Conservation (phyloP, 352 stramenopile genomes). For the Globisporangium middletonii region DNA sequence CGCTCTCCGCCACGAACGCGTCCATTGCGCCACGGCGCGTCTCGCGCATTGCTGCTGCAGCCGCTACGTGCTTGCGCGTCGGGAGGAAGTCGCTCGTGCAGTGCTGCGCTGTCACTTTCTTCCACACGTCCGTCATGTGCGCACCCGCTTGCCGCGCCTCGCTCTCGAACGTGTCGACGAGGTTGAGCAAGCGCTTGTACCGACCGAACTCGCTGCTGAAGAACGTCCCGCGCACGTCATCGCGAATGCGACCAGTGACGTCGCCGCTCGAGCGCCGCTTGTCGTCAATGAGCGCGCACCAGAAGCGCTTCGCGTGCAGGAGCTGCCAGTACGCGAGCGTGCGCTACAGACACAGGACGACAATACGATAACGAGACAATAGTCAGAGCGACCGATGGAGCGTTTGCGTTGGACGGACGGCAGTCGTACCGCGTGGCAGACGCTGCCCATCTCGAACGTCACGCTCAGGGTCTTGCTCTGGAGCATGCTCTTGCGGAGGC, state of each 20-base stretch:
- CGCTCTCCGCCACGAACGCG: slow-evolving; percentile 54
- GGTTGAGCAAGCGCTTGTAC: slow-evolving; percentile 53
- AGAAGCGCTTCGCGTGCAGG: slow-evolving; percentile 77
- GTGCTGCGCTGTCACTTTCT: slow-evolving; percentile 35
- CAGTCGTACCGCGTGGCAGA: slow-evolving; percentile 65
- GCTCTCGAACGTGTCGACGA: slow-evolving; percentile 65
- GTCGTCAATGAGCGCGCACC: slow-evolving; percentile 63
- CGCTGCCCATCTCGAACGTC: slow-evolving; percentile 69
- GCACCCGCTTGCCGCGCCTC: slow-evolving; percentile 29
- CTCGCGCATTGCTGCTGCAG: slow-evolving; percentile 4
- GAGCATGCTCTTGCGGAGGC: slow-evolving; percentile 30
- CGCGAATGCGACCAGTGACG: slow-evolving; percentile 37
- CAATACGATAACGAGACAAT: neutral
- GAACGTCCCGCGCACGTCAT: slow-evolving; percentile 31
- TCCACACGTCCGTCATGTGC: slow-evolving; percentile 66
- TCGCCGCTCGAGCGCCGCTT: slow-evolving; percentile 40
- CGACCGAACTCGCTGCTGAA: slow-evolving; percentile 67
- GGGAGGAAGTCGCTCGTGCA: slow-evolving; percentile 49
- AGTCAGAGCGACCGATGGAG: neutral
- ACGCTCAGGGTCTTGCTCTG: slow-evolving; percentile 21
- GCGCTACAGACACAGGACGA: slow-evolving; percentile 28
- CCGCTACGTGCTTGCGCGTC: neutral
- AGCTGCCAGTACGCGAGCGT: slow-evolving; percentile 75
- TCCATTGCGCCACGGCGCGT: slow-evolving; percentile 48
- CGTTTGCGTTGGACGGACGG: neutral